Conservation (phyloP, 352 stramenopile species). For the Aphanomyces invadans region DNA sequence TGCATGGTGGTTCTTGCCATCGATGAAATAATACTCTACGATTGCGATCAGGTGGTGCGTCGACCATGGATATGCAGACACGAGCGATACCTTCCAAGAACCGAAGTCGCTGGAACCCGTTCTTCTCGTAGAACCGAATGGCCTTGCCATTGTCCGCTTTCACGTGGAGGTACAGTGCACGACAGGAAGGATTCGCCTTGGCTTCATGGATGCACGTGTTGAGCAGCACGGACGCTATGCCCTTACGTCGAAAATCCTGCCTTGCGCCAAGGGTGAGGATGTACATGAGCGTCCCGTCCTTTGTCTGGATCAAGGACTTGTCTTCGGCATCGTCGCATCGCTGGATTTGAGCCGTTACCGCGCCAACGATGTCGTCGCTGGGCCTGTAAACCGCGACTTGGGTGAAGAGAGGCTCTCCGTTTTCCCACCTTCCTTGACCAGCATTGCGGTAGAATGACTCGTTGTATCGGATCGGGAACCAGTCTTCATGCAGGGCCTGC, state of each 20-base stretch:
- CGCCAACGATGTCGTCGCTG: slow-evolving; percentile 64
- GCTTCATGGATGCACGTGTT: slow-evolving; percentile 84
- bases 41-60: background rate
- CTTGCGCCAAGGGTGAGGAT: slow-evolving; percentile 92
- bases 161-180: slow-evolving; percentile 94
- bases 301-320: slow-evolving; percentile 43
- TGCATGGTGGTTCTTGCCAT: slow-evolving; percentile 66
- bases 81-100: slow-evolving; percentile 76
- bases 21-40: slow-evolving; percentile 83
- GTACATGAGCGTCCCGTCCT: slow-evolving; percentile 87
- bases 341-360: slow-evolving; percentile 84
- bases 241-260: slow-evolving; percentile 72
- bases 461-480: slow-evolving; percentile 96
- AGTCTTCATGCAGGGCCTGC: slow-evolving; percentile 91
- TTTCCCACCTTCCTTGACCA: slow-evolving; percentile 81
- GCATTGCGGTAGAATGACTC: slow-evolving; percentile 93
- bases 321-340: slow-evolving; percentile 64
- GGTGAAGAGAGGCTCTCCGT: slow-evolving; percentile 82
- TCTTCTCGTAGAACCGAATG: slow-evolving; percentile 94
- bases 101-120: slow-evolving; percentile 89
- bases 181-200: slow-evolving; percentile 60
- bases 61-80: slow-evolving; percentile 16
- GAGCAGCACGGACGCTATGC: slow-evolving; percentile 88
- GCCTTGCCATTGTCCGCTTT: slow-evolving; percentile 93
- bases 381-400: slow-evolving; percentile 53